Evolutionary conservation across 2,329 filamentous ascomycete species (phyloP).

Genomic region (Saccharata proteae): DNA sequence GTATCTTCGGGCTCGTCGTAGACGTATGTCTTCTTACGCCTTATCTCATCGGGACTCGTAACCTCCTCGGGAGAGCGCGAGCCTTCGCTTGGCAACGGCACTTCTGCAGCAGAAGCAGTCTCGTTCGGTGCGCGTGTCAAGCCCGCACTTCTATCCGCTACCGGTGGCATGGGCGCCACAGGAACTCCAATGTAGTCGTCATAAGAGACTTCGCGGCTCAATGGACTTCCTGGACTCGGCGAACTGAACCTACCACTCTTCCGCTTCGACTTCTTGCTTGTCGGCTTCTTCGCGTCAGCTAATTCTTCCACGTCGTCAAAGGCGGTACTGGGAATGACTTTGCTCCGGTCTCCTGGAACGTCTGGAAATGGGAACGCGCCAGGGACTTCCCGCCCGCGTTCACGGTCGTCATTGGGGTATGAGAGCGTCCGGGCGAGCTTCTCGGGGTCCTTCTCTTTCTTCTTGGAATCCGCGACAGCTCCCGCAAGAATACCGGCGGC

Average conservation of each 20-base stretch:
- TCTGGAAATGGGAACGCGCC: not conserved
- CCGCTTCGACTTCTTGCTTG: slow-evolving; percentile 35
- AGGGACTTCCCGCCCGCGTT: not conserved
- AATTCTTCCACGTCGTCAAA: slow-evolving; percentile 23
- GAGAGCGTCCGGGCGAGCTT: not conserved
- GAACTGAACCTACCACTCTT: slow-evolving; percentile 27
- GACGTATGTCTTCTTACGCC: slow-evolving; percentile 1
- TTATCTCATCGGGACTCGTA: slow-evolving; percentile 1
- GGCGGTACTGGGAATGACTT: slow-evolving; percentile 18
- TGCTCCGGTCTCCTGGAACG: not conserved
- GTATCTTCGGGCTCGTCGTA: slow-evolving; percentile 8
- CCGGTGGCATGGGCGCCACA: not conserved
- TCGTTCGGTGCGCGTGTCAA: too few species aligned
- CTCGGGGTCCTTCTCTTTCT: slow-evolving; percentile 2
- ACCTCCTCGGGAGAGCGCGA: slow-evolving; percentile 2
- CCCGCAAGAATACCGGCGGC: slow-evolving; percentile 4
- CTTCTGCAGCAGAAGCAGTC: slow-evolving; percentile 4
- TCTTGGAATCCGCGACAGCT: slow-evolving; percentile 1
- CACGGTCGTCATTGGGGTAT: slow-evolving; percentile 1
- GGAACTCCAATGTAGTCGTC: slow-evolving; percentile 28
- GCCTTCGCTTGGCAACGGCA: slow-evolving; percentile 8
- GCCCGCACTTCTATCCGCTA: not conserved
- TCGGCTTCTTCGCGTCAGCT: slow-evolving; percentile 26
- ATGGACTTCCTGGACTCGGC: slow-evolving; percentile 2
- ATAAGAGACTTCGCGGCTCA: slow-evolving; percentile 24